These are phyloP conservation scores for Conticribra guillardii DNA, from an alignment of 108 stramenopile genomes.

Conservation along the genomic window DNA sequence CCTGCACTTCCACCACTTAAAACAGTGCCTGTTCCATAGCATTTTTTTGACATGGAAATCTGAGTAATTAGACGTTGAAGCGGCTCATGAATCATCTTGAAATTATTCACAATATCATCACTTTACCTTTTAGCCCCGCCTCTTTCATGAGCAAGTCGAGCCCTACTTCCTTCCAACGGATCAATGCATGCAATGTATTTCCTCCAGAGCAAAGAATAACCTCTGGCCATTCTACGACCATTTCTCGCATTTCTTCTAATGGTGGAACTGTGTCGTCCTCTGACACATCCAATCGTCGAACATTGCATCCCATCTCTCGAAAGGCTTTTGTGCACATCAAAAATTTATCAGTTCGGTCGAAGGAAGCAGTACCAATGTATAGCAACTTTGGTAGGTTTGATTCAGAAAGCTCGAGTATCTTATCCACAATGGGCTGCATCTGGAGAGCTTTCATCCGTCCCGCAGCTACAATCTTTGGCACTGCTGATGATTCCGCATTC, in stretches of 20 bases:
- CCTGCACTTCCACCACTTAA: conserved; percentile 43
- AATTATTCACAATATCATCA: too few species aligned
- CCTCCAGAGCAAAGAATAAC: conserved; percentile 38
- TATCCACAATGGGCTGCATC: conserved; percentile 13
- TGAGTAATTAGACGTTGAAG: too few species aligned
- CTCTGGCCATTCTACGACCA: conserved; percentile 44
- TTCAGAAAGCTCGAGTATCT: conserved; percentile 27
- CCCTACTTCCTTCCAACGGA: conserved; percentile 40
- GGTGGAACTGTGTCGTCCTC: conserved; percentile 26
- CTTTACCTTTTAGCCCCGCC: conserved; percentile 10
- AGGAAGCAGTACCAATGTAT: conserved; percentile 40
- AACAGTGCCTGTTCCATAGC: conserved; percentile 34
- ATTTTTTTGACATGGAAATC: too few species aligned
- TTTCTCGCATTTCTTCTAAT: conserved; percentile 25
- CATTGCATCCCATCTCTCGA: conserved; percentile 31
- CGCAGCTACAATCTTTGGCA: conserved; percentile 35
- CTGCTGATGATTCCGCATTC: neutral
- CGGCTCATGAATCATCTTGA: too few species aligned
- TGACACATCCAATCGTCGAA: conserved; percentile 29
- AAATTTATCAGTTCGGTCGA: conserved; percentile 34
- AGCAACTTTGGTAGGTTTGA: conserved; percentile 27
- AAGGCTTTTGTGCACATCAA: conserved; percentile 14
- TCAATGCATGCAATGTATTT: conserved; percentile 37
- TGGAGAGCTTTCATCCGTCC: conserved; percentile 17
- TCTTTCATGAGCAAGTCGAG: conserved; percentile 46